A percentile compares a stretch with the other conserved stretches of the same genome.
Evolutionary conservation across 257 asterid species (phyloP).

Genomic region (Solanum stenotomum): DNA sequence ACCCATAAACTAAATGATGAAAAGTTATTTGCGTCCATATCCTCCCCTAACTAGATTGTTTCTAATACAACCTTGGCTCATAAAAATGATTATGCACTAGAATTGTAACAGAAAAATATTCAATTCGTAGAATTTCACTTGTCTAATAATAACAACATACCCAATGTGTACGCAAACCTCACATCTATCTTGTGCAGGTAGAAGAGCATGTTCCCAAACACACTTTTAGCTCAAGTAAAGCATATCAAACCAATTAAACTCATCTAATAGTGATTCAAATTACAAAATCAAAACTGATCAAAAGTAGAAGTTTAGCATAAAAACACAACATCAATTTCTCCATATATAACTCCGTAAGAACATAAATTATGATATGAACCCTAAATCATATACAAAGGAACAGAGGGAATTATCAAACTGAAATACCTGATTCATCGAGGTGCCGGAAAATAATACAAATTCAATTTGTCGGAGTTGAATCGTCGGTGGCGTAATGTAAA

Average conservation of each 20-base stretch:
- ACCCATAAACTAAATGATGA: no score
- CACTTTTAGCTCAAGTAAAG: neutral
- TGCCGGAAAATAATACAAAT: constrained; percentile 63
- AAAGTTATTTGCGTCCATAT: no score
- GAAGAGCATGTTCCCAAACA: neutral
- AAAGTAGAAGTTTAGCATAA: neutral
- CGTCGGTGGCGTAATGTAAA: neutral
- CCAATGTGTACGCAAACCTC: no score
- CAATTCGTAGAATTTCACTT: no score
- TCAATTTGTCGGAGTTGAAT: constrained; percentile 53
- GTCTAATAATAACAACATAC: no score
- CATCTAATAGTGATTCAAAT: neutral
- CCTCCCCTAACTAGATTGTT: no score
- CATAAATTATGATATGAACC: neutral
- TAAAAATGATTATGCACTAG: no score
- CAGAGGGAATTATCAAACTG: neutral
- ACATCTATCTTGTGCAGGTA: no score
- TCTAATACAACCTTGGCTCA: no score
- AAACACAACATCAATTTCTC: neutral
- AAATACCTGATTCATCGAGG: no score
- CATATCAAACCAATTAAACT: neutral
- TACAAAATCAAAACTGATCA: neutral
- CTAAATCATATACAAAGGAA: neutral
- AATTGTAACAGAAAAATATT: no score
- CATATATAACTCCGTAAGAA: neutral